Evolutionary conservation across 306 rosid genomes (phyloP), one percentile per base, ranked within the genome.

Genomic region (Cucumis melo): DNA sequence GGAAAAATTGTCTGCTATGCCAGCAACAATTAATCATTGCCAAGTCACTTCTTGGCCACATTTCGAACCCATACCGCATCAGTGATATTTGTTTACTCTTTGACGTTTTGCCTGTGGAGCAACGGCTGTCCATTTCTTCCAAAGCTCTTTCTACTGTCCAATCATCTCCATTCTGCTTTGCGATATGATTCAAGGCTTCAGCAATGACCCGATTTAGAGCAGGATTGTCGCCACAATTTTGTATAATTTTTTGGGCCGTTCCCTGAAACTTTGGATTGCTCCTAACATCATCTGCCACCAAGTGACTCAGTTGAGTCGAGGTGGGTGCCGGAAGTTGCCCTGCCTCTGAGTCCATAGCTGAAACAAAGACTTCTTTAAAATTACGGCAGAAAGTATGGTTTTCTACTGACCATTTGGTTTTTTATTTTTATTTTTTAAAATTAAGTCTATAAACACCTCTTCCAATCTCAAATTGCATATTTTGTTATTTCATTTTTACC

Each of bases 1-100:
- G 1, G 38, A 85, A 78, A 36, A 82, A 60, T 14, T 66, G 78
- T 64, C 24, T 15, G 68, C 81, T 39, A 41, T 79, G 82, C 83
- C 83, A 73, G n/a, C 54, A 79, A 74, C 85, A 85, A 48, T 77
- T 63, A 1, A 27, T 19, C 61, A 44, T 11, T 9, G 53, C 76
- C 66, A 0, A 16, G 56, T 53, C 46, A 19, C 46, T 41, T 10
- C 42, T 36, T 1, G 75, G 80, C 65, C 79, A 77, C 62, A 71
- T 77, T n/a, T 73, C 75, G n/a, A 29, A 73, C 63, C 44, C 82
- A 60, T 11, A 73, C 46, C 27, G 70, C 56, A 82, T 16, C 19
- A 85, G 62, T 32, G 19, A 55, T 57, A 48, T 54, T 10, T 15
- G 17, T 5, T 4, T 21, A 14, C 13, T 8, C 3, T 67, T 9